Evolutionary conservation across 371 early-diverging fungal genomes (phyloP).

Genomic region (Actinomucor elegans): DNA sequence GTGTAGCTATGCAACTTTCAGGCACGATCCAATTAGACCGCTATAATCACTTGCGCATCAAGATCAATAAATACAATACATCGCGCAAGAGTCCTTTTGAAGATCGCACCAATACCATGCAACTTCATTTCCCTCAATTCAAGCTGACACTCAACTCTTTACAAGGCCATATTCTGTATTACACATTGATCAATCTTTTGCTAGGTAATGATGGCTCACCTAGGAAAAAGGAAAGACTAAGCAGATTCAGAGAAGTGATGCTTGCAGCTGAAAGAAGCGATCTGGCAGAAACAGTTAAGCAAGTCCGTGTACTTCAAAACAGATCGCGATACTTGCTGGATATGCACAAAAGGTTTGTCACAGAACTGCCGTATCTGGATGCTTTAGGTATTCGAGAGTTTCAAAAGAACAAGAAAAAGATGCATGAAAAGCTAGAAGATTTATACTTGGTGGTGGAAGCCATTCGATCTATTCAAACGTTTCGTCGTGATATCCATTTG

Average conservation of each 20-base stretch:
- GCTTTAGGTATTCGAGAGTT: constrained; percentile 12
- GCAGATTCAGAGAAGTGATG: constrained; percentile 68
- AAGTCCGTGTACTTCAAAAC: constrained; percentile 57
- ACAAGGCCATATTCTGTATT: constrained; percentile 63
- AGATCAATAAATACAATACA: constrained; percentile 7
- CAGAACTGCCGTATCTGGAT: constrained; percentile 38
- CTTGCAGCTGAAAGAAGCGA: constrained; percentile 69
- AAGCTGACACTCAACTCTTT: constrained; percentile 60
- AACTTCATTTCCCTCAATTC: constrained; percentile 63
- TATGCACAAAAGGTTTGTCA: constrained; percentile 58
- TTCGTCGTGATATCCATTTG: constrained; percentile 23
- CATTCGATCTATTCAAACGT: constrained; percentile 49
- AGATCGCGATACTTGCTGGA: constrained; percentile 46
- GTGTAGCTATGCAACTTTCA: constrained; percentile 65
- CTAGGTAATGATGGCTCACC: constrained; percentile 63
- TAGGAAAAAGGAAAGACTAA: constrained; percentile 62
- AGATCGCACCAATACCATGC: constrained; percentile 47
- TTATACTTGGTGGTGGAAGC: constrained; percentile 63
- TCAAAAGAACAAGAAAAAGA: constrained; percentile 5
- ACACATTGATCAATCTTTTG: constrained; percentile 67
- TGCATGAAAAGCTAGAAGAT: constrained; percentile 45
- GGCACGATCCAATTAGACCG: constrained; percentile 69
- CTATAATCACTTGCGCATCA: constrained; percentile 68
- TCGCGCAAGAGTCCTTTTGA: constrained; percentile 29
- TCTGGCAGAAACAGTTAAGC: constrained; percentile 53